Evolutionary conservation across 306 rosid species (phyloP).

Genomic region (Prunus mongolica): DNA sequence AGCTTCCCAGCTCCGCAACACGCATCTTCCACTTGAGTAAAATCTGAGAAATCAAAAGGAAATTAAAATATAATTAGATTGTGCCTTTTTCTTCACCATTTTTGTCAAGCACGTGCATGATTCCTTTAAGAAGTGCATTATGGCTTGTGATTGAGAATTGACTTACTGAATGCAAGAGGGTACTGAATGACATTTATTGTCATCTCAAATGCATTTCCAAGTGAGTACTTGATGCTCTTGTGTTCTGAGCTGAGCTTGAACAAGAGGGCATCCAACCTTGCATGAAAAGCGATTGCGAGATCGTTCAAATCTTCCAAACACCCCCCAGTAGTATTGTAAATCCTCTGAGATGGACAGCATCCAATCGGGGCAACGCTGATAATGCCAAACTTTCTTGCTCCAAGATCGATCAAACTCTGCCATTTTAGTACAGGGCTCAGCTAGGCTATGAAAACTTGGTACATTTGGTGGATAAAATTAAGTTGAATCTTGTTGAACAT

Average conservation of each 20-base stretch:
- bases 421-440: not conserved
- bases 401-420: conserved; percentile 24
- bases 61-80: not conserved
- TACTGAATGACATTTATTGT: conserved; percentile 17
- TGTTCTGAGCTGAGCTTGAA: conserved; percentile 13
- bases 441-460: not conserved
- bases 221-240: conserved; percentile 21
- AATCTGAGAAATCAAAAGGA: not conserved
- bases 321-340: conserved; percentile 10
- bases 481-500: not conserved
- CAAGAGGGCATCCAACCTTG: conserved; percentile 7
- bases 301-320: conserved; percentile 31
- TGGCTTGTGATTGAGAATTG: not conserved
- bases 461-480: not conserved
- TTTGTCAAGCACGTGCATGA: not conserved
- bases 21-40: conserved; percentile 19
- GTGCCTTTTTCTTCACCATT: not conserved
- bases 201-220: conserved; percentile 29
- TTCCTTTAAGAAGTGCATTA: no score
- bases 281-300: conserved; percentile 17
- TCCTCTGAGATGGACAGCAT: conserved; percentile 30
- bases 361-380: conserved; percentile 25
- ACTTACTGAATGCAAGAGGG: conserved; percentile 21
- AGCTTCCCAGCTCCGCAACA: conserved; percentile 29
- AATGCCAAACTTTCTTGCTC: conserved; percentile 33